Conservation (phyloP, 192 early-diverging fungal species). For the Funneliformis mosseae region DNA sequence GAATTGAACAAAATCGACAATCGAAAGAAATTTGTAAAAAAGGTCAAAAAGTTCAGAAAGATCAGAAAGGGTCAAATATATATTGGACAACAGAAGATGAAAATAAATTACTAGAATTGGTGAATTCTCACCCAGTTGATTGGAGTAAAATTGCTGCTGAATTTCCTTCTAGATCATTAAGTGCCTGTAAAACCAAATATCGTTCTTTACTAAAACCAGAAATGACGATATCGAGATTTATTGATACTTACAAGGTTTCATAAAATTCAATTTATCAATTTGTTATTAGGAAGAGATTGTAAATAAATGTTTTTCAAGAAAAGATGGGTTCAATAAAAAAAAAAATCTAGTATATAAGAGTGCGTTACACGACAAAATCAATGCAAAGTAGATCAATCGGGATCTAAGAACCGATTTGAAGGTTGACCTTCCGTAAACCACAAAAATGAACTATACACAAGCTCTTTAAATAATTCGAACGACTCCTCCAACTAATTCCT, state of each 20-base stretch:
- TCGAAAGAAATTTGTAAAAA: not conserved
- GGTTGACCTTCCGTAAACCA: not conserved
- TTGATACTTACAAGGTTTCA: not conserved
- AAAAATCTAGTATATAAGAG: no score
- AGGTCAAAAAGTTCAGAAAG: not conserved
- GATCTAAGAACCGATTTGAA: not conserved
- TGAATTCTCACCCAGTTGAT: not conserved
- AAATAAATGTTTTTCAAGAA: not conserved
- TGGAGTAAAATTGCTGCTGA: not conserved
- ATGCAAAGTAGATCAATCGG: no score
- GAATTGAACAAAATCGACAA: not conserved
- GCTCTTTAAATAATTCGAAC: not conserved
- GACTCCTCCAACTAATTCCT: not conserved
- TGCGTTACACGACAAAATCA: no score
- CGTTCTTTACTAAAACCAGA: not conserved
- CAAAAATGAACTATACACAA: not conserved
- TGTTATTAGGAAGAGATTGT: no score
- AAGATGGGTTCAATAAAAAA: not conserved
- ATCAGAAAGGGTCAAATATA: not conserved
- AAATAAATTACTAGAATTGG: not conserved
- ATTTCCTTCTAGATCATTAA: not conserved
- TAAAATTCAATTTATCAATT: not conserved
- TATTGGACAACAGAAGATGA: not conserved
- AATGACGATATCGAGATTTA: not conserved
- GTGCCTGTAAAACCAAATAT: slow-evolving; percentile 5